These are phyloP conservation scores for Boletus eberwhitei DNA, from an alignment of 768 basidiomycete genomes.

Conservation along the genomic window DNA sequence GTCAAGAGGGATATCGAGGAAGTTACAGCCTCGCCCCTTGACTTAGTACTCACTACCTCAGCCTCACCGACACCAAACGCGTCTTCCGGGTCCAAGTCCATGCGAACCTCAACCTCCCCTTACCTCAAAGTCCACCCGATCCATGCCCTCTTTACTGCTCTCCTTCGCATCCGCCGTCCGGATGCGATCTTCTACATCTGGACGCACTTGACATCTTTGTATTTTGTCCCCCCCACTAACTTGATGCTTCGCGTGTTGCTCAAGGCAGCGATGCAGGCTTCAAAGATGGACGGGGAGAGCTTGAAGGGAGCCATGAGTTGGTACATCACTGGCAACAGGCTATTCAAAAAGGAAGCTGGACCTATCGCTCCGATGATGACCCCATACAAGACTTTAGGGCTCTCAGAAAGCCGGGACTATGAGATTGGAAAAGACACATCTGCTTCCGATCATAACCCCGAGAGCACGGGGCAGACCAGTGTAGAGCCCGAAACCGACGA, in stretches of 20 bases:
- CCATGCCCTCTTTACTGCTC: conserved; percentile 45
- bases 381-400: neutral
- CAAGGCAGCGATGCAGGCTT: conserved; percentile 53
- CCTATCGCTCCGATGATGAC: conserved; percentile 13
- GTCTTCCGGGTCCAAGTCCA: neutral
- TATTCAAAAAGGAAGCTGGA: conserved; percentile 16
- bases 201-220: conserved; percentile 61
- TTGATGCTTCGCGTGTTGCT: conserved; percentile 59
- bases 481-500: neutral
- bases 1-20: conserved; percentile 23
- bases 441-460: neutral
- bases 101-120: neutral
- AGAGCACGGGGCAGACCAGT: neutral
- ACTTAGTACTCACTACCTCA: neutral
- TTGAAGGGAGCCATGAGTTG: conserved; percentile 44
- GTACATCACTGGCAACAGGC: conserved; percentile 19
- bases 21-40: neutral
- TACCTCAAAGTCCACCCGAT: conserved; percentile 28
- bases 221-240: conserved; percentile 52
- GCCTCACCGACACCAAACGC: neutral
- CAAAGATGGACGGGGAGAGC: conserved; percentile 49
- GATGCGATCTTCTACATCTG: conserved; percentile 65
- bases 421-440: neutral
- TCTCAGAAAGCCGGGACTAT: neutral
- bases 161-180: conserved; percentile 53